Evolutionary conservation across 2,329 filamentous ascomycete genomes (phyloP).

Genomic region (Diaporthe velutina): DNA sequence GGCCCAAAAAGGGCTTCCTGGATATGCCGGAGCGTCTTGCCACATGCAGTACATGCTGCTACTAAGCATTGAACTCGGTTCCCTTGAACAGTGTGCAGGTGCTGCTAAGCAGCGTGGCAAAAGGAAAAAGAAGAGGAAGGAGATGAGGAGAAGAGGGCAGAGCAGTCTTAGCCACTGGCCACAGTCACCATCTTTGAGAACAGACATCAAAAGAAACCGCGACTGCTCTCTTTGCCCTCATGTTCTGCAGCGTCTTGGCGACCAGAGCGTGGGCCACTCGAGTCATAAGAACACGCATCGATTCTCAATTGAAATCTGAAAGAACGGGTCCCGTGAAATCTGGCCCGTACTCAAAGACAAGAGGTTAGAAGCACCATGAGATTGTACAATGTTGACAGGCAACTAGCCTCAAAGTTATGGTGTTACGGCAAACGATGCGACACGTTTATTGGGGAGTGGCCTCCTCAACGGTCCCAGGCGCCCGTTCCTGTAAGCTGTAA

Average conservation of each 20-base stretch:
- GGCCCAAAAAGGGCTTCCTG: neutral
- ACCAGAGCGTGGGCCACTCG: neutral
- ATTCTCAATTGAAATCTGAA: neutral
- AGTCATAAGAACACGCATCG: neutral
- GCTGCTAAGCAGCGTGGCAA: neutral
- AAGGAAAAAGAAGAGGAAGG: neutral
- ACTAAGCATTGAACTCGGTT: neutral
- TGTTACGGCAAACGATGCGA: neutral
- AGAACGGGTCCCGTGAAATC: neutral
- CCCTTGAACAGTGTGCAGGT: neutral
- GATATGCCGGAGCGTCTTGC: neutral
- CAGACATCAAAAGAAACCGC: neutral
- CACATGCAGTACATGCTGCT: neutral
- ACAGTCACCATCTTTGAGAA: neutral
- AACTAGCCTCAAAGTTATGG: no score
- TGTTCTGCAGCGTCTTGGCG: neutral
- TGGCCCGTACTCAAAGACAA: neutral
- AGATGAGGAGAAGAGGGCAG: neutral
- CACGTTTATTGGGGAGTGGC: neutral
- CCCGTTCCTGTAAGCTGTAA: neutral
- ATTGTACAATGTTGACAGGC: neutral
- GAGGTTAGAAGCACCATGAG: neutral
- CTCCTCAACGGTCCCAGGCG: neutral
- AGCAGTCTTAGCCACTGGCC: neutral
- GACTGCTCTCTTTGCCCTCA: neutral